A percentile compares a stretch with the other conserved stretches of the same genome.
phyloP scores from a whole-genome alignment of 805 yeast species.

The Citeromyces matritensis region DNA sequence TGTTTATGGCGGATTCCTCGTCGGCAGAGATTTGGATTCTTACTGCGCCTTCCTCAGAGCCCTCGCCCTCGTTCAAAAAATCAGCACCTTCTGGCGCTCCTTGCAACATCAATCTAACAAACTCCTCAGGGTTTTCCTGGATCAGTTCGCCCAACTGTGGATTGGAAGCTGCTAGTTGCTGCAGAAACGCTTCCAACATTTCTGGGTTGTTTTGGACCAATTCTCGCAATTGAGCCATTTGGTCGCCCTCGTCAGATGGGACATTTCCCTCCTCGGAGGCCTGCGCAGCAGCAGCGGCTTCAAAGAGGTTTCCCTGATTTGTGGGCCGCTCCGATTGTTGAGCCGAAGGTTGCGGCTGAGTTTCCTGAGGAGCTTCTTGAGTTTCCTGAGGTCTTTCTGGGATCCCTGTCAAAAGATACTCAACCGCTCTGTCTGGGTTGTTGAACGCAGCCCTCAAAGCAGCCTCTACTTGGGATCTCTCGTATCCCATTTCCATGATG shows the following conservation, averaged over 20 bases:
- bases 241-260: slow-evolving; percentile 16
- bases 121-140: slow-evolving; percentile 81
- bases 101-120: slow-evolving; percentile 56
- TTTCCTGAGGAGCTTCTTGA: slow-evolving; percentile 6
- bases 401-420: slow-evolving; percentile 79
- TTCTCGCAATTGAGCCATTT: slow-evolving; percentile 49
- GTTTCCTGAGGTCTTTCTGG: slow-evolving; percentile 35
- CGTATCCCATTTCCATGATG: slow-evolving; percentile 95
- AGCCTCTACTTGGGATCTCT: slow-evolving; percentile 70
- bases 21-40: slow-evolving; percentile 57
- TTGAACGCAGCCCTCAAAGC: slow-evolving; percentile 93
- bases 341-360: too few species aligned
- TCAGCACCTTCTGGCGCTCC: slow-evolving; percentile 34
- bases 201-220: slow-evolving; percentile 80
- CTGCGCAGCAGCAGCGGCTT: slow-evolving; percentile 29
- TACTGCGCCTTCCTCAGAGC: slow-evolving; percentile 25
- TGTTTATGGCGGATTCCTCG: slow-evolving; percentile 78
- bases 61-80: slow-evolving; percentile 21
- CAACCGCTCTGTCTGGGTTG: slow-evolving; percentile 97
- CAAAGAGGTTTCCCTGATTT: slow-evolving; percentile 34
- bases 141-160: slow-evolving; percentile 78
- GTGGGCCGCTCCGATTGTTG: too few species aligned
- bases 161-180: slow-evolving; percentile 64
- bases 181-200: slow-evolving; percentile 69
- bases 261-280: slow-evolving; percentile 10